These are phyloP conservation scores for Abelmoschus esculentus DNA, from an alignment of 345 rosid genomes.

Conservation along the genomic window DNA sequence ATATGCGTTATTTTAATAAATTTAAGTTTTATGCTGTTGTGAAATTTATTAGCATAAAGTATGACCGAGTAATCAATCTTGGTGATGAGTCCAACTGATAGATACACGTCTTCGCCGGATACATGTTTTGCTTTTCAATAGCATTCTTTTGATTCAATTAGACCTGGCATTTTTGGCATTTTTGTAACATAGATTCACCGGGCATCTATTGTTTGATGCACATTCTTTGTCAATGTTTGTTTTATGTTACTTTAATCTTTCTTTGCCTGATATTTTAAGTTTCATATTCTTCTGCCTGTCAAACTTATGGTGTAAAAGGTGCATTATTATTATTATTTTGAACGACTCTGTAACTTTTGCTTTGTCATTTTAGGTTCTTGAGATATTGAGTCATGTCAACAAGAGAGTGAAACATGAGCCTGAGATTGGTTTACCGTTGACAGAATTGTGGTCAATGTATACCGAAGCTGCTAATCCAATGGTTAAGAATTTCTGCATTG, in stretches of 20 bases:
- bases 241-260: constrained; percentile 3
- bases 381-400: constrained; percentile 90
- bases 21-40: background rate
- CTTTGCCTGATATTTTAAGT: constrained; percentile 9
- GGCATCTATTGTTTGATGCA: constrained; percentile 1
- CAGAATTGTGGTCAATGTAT: constrained; percentile 61
- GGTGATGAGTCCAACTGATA: background rate
- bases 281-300: background rate
- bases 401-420: constrained; percentile 86
- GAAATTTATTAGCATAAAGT: background rate
- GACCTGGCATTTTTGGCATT: background rate
- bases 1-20: background rate
- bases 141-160: background rate
- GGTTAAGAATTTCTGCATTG: constrained; percentile 80
- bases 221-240: background rate
- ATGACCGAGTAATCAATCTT: background rate
- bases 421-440: constrained; percentile 70
- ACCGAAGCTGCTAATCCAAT: constrained; percentile 49
- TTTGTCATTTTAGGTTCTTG: constrained; percentile 61
- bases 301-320: constrained; percentile 1
- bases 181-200: too few relatives aligned
- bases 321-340: background rate
- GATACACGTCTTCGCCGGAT: background rate
- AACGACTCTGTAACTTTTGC: background rate
- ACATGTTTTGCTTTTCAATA: background rate